phyloP scores from a whole-genome alignment of 1,284 basidiomycete genomes.

The Phenoliferia sp. region DNA sequence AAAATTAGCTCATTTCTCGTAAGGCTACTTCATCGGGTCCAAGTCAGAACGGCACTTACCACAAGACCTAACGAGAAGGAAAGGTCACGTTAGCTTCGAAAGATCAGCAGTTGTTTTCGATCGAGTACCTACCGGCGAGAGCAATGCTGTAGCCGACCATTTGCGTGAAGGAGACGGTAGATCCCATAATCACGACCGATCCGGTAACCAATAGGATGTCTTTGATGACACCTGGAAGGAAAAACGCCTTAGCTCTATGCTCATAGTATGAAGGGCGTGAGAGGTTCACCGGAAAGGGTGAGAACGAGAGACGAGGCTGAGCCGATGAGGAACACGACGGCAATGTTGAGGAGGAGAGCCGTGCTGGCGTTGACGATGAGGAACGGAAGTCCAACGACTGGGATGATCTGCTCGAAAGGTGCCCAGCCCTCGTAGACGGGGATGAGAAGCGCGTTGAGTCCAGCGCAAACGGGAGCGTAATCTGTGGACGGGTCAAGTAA shows the following conservation, averaged over 20 bases:
- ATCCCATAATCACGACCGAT: slow-evolving; percentile 47
- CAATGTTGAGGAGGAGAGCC: slow-evolving; percentile 49
- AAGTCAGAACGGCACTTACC: no score
- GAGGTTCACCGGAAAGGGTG: slow-evolving; percentile 43
- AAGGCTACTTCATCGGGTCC: no score
- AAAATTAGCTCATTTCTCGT: no score
- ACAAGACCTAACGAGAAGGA: no score
- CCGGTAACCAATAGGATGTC: slow-evolving; percentile 48
- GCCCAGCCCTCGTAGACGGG: slow-evolving; percentile 48
- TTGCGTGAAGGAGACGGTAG: slow-evolving; percentile 45
- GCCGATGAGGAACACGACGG: slow-evolving; percentile 48
- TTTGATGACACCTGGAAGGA: slow-evolving; percentile 38
- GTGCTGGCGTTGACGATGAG: slow-evolving; percentile 47
- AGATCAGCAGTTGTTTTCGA: no score
- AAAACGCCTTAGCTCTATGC: background rate
- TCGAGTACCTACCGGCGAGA: slow-evolving; percentile 17
- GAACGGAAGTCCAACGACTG: slow-evolving; percentile 44
- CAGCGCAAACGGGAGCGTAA: slow-evolving; percentile 42
- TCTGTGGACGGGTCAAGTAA: background rate
- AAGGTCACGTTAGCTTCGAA: no score
- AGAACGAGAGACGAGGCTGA: slow-evolving; percentile 45
- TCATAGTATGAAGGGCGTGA: background rate
- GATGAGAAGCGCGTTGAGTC: slow-evolving; percentile 45
- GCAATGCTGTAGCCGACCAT: slow-evolving; percentile 34
- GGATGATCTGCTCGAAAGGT: slow-evolving; percentile 44